phyloP scores from a whole-genome alignment of 768 basidiomycete genomes.

The Hypholoma sublateritium region DNA sequence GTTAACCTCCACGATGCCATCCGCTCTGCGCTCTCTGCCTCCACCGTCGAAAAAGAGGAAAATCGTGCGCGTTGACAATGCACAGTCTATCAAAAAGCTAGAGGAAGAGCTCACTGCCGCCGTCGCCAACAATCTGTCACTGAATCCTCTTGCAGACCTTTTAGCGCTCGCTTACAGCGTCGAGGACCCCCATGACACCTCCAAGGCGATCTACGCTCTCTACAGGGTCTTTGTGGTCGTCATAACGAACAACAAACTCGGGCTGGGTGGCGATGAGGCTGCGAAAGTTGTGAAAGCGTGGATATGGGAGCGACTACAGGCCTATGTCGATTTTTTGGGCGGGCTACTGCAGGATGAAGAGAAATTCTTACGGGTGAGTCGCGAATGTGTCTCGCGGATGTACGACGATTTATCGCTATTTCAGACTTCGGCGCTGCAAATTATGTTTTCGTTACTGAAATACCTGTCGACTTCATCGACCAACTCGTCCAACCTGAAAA shows the following conservation, averaged over 20 bases:
- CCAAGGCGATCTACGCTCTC: slow-evolving; percentile 77
- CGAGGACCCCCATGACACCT: slow-evolving; percentile 55
- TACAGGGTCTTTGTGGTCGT: slow-evolving; percentile 76
- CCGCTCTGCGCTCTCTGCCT: slow-evolving; percentile 43
- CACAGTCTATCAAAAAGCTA: slow-evolving; percentile 39
- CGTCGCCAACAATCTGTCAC: slow-evolving; percentile 52
- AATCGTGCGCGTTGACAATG: slow-evolving; percentile 29
- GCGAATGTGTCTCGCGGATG: background rate
- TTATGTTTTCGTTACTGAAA: slow-evolving; percentile 74
- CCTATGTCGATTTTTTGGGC: slow-evolving; percentile 67
- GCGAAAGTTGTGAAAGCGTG: slow-evolving; percentile 72
- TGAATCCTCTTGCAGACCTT: slow-evolving; percentile 81
- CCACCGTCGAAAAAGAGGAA: slow-evolving; percentile 54
- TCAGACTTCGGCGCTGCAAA: slow-evolving; percentile 71
- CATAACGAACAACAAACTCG: slow-evolving; percentile 58
- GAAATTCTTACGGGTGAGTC: slow-evolving; percentile 59
- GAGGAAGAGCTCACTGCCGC: slow-evolving; percentile 59
- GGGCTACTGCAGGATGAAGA: slow-evolving; percentile 80
- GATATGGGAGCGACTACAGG: slow-evolving; percentile 74
- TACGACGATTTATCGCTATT: background rate
- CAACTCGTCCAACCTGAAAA: slow-evolving; percentile 29
- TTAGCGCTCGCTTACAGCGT: slow-evolving; percentile 52
- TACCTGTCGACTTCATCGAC: slow-evolving; percentile 71
- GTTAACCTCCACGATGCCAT: slow-evolving; percentile 2
- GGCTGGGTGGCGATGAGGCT: slow-evolving; percentile 47